Evolutionary conservation across 2,329 filamentous ascomycete genomes (phyloP), one percentile per base, ranked within the genome.

Genomic region (Trichothecium sympodiale): DNA sequence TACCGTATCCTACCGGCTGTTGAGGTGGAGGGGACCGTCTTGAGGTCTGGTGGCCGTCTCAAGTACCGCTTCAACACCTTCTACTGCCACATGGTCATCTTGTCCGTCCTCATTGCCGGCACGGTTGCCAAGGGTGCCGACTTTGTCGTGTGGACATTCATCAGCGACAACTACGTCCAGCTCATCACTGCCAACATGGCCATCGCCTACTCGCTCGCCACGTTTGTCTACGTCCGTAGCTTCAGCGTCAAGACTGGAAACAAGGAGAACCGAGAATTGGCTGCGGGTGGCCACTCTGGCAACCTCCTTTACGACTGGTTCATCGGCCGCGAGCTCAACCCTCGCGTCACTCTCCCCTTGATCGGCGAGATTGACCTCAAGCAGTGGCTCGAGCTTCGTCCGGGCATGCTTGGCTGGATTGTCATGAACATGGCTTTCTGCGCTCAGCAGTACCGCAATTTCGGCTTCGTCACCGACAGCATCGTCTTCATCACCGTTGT

Each of bases 261-360:
- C 54, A 65, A 71, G 10, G 69, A 80, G 33, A 65, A 73, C 42
- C 83, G 88, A 29, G 80, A 91, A 55, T 71, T 96, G 7, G 88
- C 88, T 0, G 74, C 76, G 2, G 87, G 88, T 30, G 88, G 87
- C 13, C 74, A 83, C 52, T 78, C 77, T 2, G 88, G 87, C 39
- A 95, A 94, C 57, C 63, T 86, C 43, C 60, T 95, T 27, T 95
- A 96, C 57, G 89, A 96, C 60, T 96, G 86, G 77, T 96, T 87
- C 62, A 95, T 96, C 45, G 89, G 89, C 15, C 83, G 89, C 18
- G 89, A 96, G 59, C 77, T 96, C 41, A 96, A 96, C 61, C 89
- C 89, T 3, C 84, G 88, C 33, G 59, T 93, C 40, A 75, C 70
- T 0, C 62, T 94, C 17, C 87, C 87, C 3, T 56, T 93, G 33